Conservation (phyloP, 495 filamentous ascomycete genomes). For the Penicillium samsonianum region DNA sequence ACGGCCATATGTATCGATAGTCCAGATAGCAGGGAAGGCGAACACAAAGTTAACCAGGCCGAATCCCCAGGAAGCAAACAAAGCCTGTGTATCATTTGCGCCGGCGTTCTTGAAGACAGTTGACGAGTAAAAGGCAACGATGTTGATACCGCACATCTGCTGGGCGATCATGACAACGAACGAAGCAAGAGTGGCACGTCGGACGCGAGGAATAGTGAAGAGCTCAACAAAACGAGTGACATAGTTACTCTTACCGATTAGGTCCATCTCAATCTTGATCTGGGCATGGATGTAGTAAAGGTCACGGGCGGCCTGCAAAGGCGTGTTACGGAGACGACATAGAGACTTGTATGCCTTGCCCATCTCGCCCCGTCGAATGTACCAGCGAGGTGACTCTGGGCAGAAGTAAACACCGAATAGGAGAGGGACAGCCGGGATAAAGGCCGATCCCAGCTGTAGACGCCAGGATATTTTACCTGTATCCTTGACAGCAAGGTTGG, state of each 20-base stretch:
- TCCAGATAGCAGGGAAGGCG: constrained; percentile 78
- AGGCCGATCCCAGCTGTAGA: constrained; percentile 64
- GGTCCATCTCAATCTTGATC: constrained; percentile 52
- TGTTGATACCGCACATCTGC: constrained; percentile 79
- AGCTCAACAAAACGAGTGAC: constrained; percentile 60
- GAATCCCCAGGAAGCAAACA: constrained; percentile 80
- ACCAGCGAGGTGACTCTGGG: constrained; percentile 71
- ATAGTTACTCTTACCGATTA: constrained; percentile 53
- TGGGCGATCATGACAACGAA: constrained; percentile 72
- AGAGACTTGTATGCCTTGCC: constrained; percentile 60
- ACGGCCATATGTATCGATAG: constrained; percentile 84
- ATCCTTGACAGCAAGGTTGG: constrained; percentile 60
- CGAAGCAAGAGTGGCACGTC: constrained; percentile 65
- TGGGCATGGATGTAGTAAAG: constrained; percentile 67
- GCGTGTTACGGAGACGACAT: constrained; percentile 58
- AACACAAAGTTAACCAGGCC: constrained; percentile 82
- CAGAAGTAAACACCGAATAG: constrained; percentile 63
- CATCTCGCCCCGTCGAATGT: constrained; percentile 60
- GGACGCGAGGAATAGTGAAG: constrained; percentile 68
- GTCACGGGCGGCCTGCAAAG: constrained; percentile 64
- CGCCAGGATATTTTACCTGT: constrained; percentile 60
- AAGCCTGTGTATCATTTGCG: constrained; percentile 54
- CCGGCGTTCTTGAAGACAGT: constrained; percentile 71
- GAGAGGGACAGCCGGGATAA: constrained; percentile 70
- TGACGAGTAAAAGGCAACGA: constrained; percentile 82